A percentile compares a stretch with the other conserved stretches of the same genome.
Conservation (phyloP, 164 flowering plant species). For the Sextonia rubra region DNA sequence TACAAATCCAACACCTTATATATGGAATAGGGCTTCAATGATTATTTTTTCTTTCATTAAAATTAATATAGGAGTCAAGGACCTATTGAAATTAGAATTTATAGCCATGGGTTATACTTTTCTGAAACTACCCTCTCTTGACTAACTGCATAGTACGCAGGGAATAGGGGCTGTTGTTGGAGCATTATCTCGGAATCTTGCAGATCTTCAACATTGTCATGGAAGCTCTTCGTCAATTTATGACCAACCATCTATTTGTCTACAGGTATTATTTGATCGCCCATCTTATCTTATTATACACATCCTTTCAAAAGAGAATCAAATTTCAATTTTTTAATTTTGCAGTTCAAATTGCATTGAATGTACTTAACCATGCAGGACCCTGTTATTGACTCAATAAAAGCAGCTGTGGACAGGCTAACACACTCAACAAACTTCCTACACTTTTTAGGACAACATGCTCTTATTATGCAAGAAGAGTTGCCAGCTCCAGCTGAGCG, state of each 20-base stretch:
- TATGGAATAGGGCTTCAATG: background rate
- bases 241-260: constrained; percentile 38
- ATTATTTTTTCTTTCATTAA: too few species aligned
- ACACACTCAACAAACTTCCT: constrained; percentile 48
- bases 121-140: background rate
- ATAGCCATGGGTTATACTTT: background rate
- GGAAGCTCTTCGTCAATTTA: constrained; percentile 46
- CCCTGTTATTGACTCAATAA: constrained; percentile 42
- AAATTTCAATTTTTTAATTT: background rate
- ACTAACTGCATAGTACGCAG: constrained; percentile 22
- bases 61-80: background rate
- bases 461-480: constrained; percentile 51
- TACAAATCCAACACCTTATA: too few species aligned
- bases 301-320: background rate
- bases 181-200: constrained; percentile 48
- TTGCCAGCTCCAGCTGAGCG: constrained; percentile 34
- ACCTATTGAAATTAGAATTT: background rate
- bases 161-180: constrained; percentile 59
- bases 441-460: constrained; percentile 55
- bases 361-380: constrained; percentile 30
- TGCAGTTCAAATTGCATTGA: background rate
- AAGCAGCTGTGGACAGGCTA: constrained; percentile 46
- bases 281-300: background rate
- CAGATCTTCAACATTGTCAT: constrained; percentile 37
- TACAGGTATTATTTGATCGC: constrained; percentile 23